A percentile compares a stretch with the other conserved stretches of the same genome.
Evolutionary conservation across 2,329 filamentous ascomycete species (phyloP).

Genomic region (Cordyceps militaris): DNA sequence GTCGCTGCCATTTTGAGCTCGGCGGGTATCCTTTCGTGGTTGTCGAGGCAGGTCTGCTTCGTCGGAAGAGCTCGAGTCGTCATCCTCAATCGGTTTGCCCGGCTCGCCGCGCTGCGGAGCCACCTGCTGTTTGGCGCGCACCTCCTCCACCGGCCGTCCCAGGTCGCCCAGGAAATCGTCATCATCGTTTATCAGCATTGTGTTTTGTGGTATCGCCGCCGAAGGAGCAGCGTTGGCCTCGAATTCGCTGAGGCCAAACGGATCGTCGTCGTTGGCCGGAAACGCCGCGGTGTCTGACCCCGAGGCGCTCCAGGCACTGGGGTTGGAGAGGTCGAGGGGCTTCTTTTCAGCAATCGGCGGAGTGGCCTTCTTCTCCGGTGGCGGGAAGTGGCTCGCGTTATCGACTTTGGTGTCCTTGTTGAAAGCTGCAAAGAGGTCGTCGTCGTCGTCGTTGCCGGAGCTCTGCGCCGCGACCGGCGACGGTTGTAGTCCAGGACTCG

Average conservation of each 20-base stretch:
- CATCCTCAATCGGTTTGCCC: conserved; percentile 49
- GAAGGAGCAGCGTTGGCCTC: conserved; percentile 32
- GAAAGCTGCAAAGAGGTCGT: conserved; percentile 62
- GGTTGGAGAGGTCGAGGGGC: conserved; percentile 43
- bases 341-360: conserved; percentile 36
- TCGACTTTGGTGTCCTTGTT: conserved; percentile 60
- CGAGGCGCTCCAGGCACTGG: conserved; percentile 44
- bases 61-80: conserved; percentile 40
- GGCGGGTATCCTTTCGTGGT: conserved; percentile 17
- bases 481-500: conserved; percentile 23
- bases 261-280: conserved; percentile 71
- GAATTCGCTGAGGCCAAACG: conserved; percentile 71
- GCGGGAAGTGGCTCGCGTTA: conserved; percentile 58
- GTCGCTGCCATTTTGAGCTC: conserved; percentile 22
- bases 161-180: conserved; percentile 61
- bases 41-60: conserved; percentile 26
- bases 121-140: conserved; percentile 41
- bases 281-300: conserved; percentile 30
- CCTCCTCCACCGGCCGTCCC: conserved; percentile 57
- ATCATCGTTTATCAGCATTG: conserved; percentile 39
- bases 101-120: conserved; percentile 39
- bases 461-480: conserved; percentile 14
- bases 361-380: conserved; percentile 37
- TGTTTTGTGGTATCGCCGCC: conserved; percentile 19
- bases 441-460: conserved; percentile 44